Evolutionary conservation across 2,329 filamentous ascomycete genomes (phyloP).

Genomic region (Trichoderma guizhouense): DNA sequence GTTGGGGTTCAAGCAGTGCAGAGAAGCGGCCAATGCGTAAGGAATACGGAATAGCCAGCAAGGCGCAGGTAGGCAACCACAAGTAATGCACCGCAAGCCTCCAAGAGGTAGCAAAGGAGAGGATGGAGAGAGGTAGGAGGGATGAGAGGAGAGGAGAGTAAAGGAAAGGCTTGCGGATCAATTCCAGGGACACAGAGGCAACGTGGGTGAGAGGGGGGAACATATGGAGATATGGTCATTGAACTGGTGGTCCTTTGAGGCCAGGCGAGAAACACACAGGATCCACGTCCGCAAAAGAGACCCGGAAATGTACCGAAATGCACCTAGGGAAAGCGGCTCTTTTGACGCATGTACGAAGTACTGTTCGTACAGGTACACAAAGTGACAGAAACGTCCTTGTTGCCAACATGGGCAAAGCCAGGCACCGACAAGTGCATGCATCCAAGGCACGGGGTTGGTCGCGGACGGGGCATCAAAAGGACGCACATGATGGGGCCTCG

Average conservation of each 20-base stretch:
- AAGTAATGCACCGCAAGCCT: not conserved
- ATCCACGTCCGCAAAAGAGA: constrained; percentile 1
- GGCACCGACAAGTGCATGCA: not conserved
- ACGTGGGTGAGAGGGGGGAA: not conserved
- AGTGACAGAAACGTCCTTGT: not conserved
- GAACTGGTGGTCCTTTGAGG: not conserved
- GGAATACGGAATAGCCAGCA: not conserved
- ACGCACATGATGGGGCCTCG: constrained; percentile 4
- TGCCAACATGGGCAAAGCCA: not conserved
- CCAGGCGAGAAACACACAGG: constrained; percentile 1
- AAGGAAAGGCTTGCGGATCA: not conserved
- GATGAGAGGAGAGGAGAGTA: not conserved
- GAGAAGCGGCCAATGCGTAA: not conserved
- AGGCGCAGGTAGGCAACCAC: not conserved
- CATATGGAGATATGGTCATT: constrained; percentile 1
- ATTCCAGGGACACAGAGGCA: not conserved
- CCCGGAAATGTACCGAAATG: constrained; percentile 13
- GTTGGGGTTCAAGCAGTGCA: not conserved
- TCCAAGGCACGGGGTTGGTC: not conserved
- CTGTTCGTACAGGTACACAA: not conserved
- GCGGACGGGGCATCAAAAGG: constrained; percentile 1
- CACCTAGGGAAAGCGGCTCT: constrained; percentile 1
- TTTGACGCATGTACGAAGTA: not conserved
- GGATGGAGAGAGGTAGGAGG: not conserved
- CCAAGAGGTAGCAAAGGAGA: not conserved